Conservation (phyloP, 257 asterid genomes). For the Plantago major region DNA sequence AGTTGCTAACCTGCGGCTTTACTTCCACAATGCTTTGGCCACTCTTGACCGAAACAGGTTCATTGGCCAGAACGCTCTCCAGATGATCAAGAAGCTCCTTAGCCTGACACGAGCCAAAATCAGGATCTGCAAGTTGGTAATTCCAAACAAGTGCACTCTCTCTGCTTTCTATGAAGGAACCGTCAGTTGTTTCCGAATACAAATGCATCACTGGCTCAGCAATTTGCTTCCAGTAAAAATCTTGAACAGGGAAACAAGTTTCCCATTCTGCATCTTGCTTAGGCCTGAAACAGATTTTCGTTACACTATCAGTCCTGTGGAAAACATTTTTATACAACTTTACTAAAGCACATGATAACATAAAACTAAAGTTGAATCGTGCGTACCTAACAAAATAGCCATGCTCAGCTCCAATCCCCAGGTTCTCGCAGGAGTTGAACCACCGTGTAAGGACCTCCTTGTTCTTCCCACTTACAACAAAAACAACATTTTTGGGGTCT, state of each 20-base stretch:
- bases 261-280: constrained; percentile 56
- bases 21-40: constrained; percentile 78
- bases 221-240: constrained; percentile 80
- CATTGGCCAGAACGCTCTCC: constrained; percentile 77
- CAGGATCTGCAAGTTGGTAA: constrained; percentile 80
- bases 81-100: constrained; percentile 85
- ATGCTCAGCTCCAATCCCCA: constrained; percentile 80
- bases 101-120: constrained; percentile 79
- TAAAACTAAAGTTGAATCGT: background rate
- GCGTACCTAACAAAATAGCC: constrained; percentile 62
- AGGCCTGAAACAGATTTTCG: constrained; percentile 40
- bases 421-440: constrained; percentile 58
- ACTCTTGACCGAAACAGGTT: constrained; percentile 81
- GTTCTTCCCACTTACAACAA: constrained; percentile 72
- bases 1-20: constrained; percentile 67
- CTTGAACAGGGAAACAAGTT: constrained; percentile 56
- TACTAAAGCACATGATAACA: background rate
- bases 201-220: constrained; percentile 85
- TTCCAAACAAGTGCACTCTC: constrained; percentile 84
- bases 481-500: constrained; percentile 61
- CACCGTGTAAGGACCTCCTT: constrained; percentile 50
- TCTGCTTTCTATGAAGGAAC: constrained; percentile 70
- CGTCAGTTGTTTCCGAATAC: constrained; percentile 80
- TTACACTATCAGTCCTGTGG: background rate
- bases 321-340: background rate